phyloP scores from a whole-genome alignment of 192 early-diverging fungal genomes.

The Glomus cerebriforme region DNA sequence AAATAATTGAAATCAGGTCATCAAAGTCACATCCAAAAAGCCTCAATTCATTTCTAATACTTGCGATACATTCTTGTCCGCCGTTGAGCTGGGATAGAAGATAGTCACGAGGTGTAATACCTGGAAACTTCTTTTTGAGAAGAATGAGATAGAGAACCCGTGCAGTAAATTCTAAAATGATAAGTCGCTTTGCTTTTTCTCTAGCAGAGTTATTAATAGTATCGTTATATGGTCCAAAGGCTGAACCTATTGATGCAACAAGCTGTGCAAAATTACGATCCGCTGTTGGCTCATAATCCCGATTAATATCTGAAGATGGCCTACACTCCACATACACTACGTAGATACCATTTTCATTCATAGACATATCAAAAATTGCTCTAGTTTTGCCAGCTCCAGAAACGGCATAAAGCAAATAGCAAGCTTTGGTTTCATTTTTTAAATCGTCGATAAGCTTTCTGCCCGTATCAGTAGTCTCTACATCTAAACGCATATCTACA shows the following conservation, averaged over 20 bases:
- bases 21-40: too few relatives aligned
- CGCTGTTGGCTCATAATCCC: neutral
- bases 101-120: neutral
- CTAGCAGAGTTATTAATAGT: neutral
- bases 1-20: neutral
- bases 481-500: too few relatives aligned
- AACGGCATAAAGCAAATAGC: neutral
- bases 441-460: too few relatives aligned
- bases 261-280: constrained; percentile 17
- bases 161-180: neutral
- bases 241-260: neutral
- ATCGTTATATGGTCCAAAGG: neutral
- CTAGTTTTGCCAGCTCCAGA: constrained; percentile 28
- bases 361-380: constrained; percentile 25
- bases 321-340: constrained; percentile 25
- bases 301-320: too few relatives aligned
- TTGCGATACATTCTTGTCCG: too few relatives aligned
- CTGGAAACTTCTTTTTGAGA: neutral
- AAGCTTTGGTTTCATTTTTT: neutral
- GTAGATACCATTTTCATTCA: constrained; percentile 2
- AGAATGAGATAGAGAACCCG: neutral
- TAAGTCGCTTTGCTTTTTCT: neutral
- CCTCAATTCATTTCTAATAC: too few relatives aligned
- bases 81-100: too few relatives aligned
- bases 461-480: too few relatives aligned